Base-by-base conservation (phyloP, 2,329 filamentous ascomycete genomes). In the Pseudogymnoascus sp. region DNA sequence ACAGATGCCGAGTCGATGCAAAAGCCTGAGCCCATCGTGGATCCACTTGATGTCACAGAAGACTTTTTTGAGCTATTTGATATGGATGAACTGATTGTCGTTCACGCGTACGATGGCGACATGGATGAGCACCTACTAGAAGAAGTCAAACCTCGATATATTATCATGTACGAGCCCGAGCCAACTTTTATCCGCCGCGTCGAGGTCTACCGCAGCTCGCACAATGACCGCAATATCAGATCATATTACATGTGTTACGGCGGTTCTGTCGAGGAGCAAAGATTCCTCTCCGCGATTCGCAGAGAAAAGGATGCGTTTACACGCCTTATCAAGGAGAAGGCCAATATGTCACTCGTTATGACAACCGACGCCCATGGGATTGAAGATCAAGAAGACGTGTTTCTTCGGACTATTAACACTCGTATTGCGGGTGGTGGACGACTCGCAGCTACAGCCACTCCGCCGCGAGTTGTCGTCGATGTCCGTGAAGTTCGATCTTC, bases 111-210 rank as follows among this genome's bases (percentile, higher is more conserved):
- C 72, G 91, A 96, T 63, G 92, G 92, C 9, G 94, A 97, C 71
- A 88, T 93, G 77, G 94, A 99, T 72, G 94, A 97, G 71, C 90
- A 96, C 72, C 82, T 97, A n/a, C 82, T 99, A 1, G 93, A 99
- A 72, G 94, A 99, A 74, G 81, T 94, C 62, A 91, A 90, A 70
- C 94, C 94, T 35, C 86, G 90, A 63, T 97, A 97, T 73, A 91
- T 99, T 62, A 89, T 99, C 76, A 97, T 99, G 94, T 99, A 97
- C 74, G 94, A 97, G 72, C 93, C 94, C 1, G 91, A 97, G 66
- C 86, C 93, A 2, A 87, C 93, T 2, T 99, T 99, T 73, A 96
- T 97, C 69, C 86, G 94, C 12, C 82, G 93, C 37, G 88, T 99
- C 18, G 94, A 99, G 72, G 92, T 97, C 1, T 99, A 97, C 75